phyloP scores from a whole-genome alignment of 2,329 filamentous ascomycete species.

The Penicillium brevicompactum region DNA sequence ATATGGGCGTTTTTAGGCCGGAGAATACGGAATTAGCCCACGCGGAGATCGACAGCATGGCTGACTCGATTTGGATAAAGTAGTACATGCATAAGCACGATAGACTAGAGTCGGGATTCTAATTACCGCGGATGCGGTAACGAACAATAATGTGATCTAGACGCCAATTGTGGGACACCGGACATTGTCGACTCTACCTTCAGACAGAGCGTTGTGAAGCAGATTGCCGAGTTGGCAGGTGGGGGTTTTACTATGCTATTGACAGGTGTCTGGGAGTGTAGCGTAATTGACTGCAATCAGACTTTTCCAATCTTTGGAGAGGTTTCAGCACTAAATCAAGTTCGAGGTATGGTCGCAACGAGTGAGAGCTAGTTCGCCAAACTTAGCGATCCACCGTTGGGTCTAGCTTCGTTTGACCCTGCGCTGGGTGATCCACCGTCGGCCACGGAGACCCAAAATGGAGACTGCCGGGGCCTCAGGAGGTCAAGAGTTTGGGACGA shows the following conservation, averaged over 20 bases:
- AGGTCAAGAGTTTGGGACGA: background rate
- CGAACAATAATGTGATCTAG: background rate
- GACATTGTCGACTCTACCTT: background rate
- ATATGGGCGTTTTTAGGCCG: background rate
- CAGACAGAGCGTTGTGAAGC: background rate
- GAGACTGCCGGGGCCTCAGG: background rate
- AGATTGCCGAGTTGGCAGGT: background rate
- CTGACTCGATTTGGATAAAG: background rate
- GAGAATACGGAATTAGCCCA: background rate
- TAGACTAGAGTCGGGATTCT: background rate
- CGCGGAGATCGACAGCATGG: slow-evolving; percentile 1
- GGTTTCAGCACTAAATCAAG: background rate
- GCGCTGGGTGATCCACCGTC: background rate
- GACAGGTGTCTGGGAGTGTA: background rate
- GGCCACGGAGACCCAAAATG: background rate
- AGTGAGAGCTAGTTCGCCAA: background rate
- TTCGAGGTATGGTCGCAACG: background rate
- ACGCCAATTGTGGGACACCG: background rate
- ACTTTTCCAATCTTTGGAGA: background rate
- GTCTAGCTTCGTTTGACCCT: slow-evolving; percentile 1
- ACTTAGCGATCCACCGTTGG: background rate
- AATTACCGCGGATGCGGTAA: background rate
- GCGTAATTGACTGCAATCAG: background rate
- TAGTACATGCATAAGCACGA: background rate
- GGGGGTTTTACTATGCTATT: background rate